Conservation (phyloP, 768 basidiomycete genomes). For the Exsudoporus frostii region DNA sequence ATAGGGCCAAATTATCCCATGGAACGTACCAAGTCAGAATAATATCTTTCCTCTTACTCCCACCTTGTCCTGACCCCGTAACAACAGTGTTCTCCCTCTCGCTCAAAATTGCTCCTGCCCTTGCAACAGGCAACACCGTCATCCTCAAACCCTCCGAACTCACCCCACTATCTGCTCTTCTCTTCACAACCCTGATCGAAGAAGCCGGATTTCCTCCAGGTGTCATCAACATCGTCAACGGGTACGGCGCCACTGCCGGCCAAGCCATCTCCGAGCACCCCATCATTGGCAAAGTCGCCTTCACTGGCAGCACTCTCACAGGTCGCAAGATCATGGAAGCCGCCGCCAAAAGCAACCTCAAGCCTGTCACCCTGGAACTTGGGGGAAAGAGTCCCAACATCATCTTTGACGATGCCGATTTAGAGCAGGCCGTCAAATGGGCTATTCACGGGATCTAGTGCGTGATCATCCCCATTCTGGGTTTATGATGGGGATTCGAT, state of each 20-base stretch:
- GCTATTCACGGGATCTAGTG: conserved; percentile 9
- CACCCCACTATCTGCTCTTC: conserved; percentile 8
- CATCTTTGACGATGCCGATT: conserved; percentile 12
- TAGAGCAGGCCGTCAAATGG: conserved; percentile 13
- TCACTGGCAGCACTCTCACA: conserved; percentile 10
- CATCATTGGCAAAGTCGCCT: conserved; percentile 4
- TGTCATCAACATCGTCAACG: conserved; percentile 6
- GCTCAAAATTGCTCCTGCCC: conserved; percentile 9
- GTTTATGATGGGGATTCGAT: background rate
- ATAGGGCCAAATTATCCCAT: conserved; percentile 13
- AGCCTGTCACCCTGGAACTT: conserved; percentile 9
- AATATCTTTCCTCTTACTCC: background rate
- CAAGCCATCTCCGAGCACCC: conserved; percentile 11
- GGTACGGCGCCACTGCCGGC: conserved; percentile 5
- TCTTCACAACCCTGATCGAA: conserved; percentile 1
- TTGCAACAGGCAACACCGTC: conserved; percentile 8
- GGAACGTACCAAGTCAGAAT: conserved; percentile 7
- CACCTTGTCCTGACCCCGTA: background rate
- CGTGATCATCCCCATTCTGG: background rate
- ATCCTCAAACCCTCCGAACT: conserved; percentile 13
- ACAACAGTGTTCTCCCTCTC: conserved; percentile 5
- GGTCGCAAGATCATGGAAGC: conserved; percentile 15
- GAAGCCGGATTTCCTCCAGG: conserved; percentile 9
- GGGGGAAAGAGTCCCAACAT: conserved; percentile 11
- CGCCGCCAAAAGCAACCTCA: conserved; percentile 11